phyloP scores from a whole-genome alignment of 2,329 filamentous ascomycete genomes.

The Aspergillus intermedius region DNA sequence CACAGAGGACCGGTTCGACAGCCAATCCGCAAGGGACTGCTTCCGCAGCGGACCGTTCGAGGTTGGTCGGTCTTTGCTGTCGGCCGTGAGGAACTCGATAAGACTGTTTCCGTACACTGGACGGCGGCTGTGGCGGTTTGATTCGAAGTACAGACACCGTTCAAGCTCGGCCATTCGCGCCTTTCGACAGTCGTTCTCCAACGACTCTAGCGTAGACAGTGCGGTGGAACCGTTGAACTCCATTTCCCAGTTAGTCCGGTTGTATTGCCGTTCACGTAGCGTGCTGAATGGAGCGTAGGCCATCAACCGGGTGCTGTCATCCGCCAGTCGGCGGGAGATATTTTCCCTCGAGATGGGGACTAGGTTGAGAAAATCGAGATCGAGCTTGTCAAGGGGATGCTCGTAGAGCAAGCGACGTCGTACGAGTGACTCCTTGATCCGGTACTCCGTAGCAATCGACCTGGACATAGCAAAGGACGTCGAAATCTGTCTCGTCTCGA shows the following conservation, averaged over 20 bases:
- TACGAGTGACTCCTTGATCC: constrained; percentile 64
- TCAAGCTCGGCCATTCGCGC: constrained; percentile 70
- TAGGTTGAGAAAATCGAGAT: constrained; percentile 71
- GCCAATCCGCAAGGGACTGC: constrained; percentile 63
- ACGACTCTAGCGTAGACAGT: constrained; percentile 61
- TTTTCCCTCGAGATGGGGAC: constrained; percentile 65
- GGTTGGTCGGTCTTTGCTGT: constrained; percentile 53
- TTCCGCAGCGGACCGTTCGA: constrained; percentile 57
- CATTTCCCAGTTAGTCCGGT: constrained; percentile 48
- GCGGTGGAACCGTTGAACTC: constrained; percentile 61
- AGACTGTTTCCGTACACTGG: constrained; percentile 76
- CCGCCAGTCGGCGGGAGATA: constrained; percentile 48
- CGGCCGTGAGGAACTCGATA: constrained; percentile 66
- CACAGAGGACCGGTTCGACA: constrained; percentile 59
- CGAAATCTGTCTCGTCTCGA: constrained; percentile 91
- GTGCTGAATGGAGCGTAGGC: constrained; percentile 64
- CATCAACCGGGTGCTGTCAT: constrained; percentile 59
- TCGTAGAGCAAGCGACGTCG: constrained; percentile 58
- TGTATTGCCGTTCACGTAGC: constrained; percentile 64
- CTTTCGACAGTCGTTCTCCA: constrained; percentile 66
- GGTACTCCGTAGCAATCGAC: constrained; percentile 69
- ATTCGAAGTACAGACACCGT: constrained; percentile 73
- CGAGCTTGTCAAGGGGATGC: constrained; percentile 58
- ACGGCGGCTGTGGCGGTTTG: constrained; percentile 68
- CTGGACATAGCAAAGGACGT: constrained; percentile 89